Conservation (phyloP, 1,139 yeast genomes). For the Hyphopichia fennica region DNA sequence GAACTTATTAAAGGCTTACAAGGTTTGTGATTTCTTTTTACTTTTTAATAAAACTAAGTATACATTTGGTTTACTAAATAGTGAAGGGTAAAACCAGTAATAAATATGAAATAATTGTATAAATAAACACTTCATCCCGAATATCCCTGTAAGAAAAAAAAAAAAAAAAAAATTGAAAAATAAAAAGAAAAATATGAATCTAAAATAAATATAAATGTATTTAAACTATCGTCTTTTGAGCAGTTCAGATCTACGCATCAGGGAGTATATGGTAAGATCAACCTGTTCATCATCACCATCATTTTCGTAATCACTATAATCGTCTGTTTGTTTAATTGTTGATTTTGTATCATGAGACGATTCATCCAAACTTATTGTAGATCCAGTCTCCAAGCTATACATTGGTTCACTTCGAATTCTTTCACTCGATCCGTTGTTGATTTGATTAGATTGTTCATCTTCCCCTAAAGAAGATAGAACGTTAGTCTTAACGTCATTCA, state of each 20-base stretch:
- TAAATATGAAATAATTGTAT: too few species aligned
- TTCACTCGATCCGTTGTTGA: neutral
- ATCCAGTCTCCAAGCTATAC: slow-evolving; percentile 31
- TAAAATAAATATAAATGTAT: too few species aligned
- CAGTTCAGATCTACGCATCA: slow-evolving; percentile 3
- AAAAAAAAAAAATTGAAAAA: neutral
- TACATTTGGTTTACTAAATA: neutral
- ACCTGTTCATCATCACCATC: slow-evolving; percentile 22
- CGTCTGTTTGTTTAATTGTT: neutral
- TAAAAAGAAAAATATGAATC: too few species aligned
- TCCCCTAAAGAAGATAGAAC: slow-evolving; percentile 38
- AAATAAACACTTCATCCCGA: neutral
- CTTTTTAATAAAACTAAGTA: neutral
- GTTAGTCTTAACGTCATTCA: slow-evolving; percentile 42
- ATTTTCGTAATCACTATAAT: slow-evolving; percentile 8
- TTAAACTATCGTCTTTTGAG: neutral
- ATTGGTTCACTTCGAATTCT: slow-evolving; percentile 9
- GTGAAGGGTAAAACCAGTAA: neutral
- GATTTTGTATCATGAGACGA: neutral
- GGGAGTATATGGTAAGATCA: slow-evolving; percentile 28
- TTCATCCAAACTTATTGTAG: slow-evolving; percentile 19
- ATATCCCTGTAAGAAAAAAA: neutral
- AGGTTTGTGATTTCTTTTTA: slow-evolving; percentile 11
- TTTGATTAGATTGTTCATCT: slow-evolving; percentile 14
- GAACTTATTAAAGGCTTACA: slow-evolving; percentile 53